These are phyloP conservation scores for Fonsecaea erecta DNA, from an alignment of 2,329 filamentous ascomycete genomes.

Conservation along the genomic window DNA sequence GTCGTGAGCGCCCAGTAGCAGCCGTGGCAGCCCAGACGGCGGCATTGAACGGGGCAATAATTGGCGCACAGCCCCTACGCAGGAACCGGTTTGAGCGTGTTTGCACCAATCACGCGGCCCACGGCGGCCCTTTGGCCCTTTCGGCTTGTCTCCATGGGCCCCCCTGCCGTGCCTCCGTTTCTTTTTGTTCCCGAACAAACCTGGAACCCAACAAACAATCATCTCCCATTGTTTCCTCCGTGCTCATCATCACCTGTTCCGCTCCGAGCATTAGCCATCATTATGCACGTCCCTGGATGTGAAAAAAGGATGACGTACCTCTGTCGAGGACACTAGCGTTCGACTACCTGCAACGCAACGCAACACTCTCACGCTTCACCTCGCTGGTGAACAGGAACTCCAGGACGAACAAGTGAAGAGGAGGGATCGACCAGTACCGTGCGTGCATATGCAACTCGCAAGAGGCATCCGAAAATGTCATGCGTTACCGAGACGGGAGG, in stretches of 20 bases:
- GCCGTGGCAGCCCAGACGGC: constrained; percentile 1
- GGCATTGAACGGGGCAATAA: constrained; percentile 4
- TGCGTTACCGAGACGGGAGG: constrained; percentile 10
- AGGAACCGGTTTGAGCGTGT: not conserved
- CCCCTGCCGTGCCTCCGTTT: constrained; percentile 6
- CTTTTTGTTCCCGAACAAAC: not conserved
- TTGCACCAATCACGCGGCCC: constrained; percentile 1
- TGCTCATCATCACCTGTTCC: constrained; percentile 1
- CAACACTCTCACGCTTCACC: not conserved
- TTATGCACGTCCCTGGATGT: constrained; percentile 5
- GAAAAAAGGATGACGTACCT: constrained; percentile 12
- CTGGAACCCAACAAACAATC: constrained; percentile 4
- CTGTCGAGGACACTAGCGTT: not conserved
- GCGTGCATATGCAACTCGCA: constrained; percentile 5
- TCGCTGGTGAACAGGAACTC: not conserved
- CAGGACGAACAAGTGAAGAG: not conserved
- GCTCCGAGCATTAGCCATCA: constrained; percentile 11
- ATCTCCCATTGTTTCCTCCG: not conserved
- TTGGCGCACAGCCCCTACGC: constrained; percentile 8
- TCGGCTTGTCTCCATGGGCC: not conserved
- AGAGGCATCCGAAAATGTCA: constrained; percentile 13
- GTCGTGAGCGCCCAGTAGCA: not conserved
- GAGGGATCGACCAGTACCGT: not conserved
- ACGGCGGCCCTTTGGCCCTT: not conserved
- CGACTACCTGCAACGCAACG: constrained; percentile 4